phyloP scores from a whole-genome alignment of 2,329 filamentous ascomycete genomes.

The Colletotrichum viniferum region DNA sequence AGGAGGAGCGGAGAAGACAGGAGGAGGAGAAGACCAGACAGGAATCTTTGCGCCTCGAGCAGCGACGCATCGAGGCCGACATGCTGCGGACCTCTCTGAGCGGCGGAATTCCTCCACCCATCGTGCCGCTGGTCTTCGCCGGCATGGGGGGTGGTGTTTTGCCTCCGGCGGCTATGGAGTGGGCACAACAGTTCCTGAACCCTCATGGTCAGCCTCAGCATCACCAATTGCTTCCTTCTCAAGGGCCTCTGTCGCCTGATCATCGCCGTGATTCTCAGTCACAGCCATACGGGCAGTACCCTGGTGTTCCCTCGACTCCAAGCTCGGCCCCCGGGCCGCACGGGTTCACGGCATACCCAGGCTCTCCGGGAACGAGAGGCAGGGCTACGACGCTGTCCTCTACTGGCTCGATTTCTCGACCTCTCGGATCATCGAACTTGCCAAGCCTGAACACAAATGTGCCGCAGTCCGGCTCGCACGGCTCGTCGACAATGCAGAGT shows the following conservation, averaged over 20 bases:
- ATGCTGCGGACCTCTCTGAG: conserved; percentile 73
- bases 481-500: conserved; percentile 38
- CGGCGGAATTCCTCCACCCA: conserved; percentile 73
- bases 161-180: conserved; percentile 67
- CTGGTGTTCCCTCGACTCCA: conserved; percentile 46
- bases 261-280: conserved; percentile 57
- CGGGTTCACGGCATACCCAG: conserved; percentile 50
- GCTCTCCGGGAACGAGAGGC: conserved; percentile 50
- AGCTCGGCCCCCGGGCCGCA: conserved; percentile 43
- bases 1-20: conserved; percentile 75
- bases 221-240: conserved; percentile 55
- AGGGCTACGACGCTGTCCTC: conserved; percentile 55
- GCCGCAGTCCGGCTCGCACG: conserved; percentile 38
- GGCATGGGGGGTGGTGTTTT: conserved; percentile 70
- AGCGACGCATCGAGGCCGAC: conserved; percentile 73
- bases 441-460: conserved; percentile 52
- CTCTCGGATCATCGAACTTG: conserved; percentile 39
- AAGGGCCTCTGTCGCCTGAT: conserved; percentile 57
- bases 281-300: conserved; percentile 46
- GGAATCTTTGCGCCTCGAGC: conserved; percentile 72
- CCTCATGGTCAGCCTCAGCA: conserved; percentile 52
- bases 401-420: conserved; percentile 40
- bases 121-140: conserved; percentile 78
- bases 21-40: conserved; percentile 74
- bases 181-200: conserved; percentile 69